Evolutionary conservation across 2,329 filamentous ascomycete species (phyloP).

Genomic region (Phyllosticta citribraziliensis): DNA sequence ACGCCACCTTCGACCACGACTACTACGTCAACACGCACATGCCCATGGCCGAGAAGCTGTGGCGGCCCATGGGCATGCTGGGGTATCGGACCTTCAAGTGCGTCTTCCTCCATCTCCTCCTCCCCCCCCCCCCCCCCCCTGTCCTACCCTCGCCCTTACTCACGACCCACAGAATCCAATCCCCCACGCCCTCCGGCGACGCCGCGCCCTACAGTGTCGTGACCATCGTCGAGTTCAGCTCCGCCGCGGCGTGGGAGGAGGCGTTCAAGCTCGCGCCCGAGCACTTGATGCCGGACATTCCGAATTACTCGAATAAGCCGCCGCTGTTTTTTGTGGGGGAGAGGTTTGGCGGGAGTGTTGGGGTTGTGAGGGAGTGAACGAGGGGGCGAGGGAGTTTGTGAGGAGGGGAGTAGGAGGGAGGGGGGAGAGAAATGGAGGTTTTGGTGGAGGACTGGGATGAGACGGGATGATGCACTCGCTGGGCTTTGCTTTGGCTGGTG

Average conservation of each 20-base stretch:
- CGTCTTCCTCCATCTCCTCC: background rate
- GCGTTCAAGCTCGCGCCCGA: background rate
- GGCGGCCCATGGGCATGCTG: background rate
- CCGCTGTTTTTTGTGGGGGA: background rate
- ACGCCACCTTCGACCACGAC: background rate
- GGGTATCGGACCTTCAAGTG: background rate
- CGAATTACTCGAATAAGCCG: background rate
- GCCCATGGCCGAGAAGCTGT: background rate
- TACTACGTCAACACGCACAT: background rate
- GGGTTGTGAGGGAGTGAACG: too few relatives aligned
- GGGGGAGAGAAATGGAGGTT: too few relatives aligned
- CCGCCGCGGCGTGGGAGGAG: constrained; percentile 25
- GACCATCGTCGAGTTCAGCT: constrained; percentile 44
- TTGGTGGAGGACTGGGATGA: too few relatives aligned
- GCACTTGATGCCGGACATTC: background rate
- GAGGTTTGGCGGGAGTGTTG: background rate
- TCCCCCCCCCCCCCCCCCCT: too few relatives aligned
- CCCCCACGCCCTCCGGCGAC: constrained; percentile 28
- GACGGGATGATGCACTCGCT: too few relatives aligned
- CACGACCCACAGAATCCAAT: background rate
- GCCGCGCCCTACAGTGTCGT: constrained; percentile 36
- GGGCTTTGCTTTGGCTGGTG: too few relatives aligned
- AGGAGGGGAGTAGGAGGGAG: too few relatives aligned
- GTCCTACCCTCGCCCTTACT: background rate
- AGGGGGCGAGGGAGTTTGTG: too few relatives aligned